Evolutionary conservation across 2,329 filamentous ascomycete species (phyloP).

Genomic region (Penicillium sp.): DNA sequence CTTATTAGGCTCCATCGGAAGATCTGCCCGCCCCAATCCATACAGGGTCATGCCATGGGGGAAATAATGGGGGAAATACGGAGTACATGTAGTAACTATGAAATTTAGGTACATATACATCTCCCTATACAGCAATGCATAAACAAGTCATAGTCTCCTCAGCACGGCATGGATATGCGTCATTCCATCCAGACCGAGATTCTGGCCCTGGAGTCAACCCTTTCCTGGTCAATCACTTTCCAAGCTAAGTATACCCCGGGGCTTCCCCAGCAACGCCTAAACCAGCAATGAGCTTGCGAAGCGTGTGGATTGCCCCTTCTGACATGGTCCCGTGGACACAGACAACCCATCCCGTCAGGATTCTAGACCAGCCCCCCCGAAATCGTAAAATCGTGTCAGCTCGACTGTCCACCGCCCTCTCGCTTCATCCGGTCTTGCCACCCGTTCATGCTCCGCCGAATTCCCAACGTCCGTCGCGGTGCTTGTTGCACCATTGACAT

Average conservation of each 20-base stretch:
- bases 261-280: constrained; percentile 6
- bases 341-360: constrained; percentile 1
- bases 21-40: constrained; percentile 1
- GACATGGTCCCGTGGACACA: constrained; percentile 2
- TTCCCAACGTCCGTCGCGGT: constrained; percentile 34
- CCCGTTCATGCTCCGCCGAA: constrained; percentile 37
- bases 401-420: constrained; percentile 17
- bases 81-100: background rate
- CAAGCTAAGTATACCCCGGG: constrained; percentile 1
- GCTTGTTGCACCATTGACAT: constrained; percentile 29
- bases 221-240: constrained; percentile 9
- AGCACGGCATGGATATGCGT: constrained; percentile 4
- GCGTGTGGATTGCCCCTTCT: constrained; percentile 3
- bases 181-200: constrained; percentile 6
- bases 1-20: constrained; percentile 6
- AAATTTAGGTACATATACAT: background rate
- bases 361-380: constrained; percentile 8
- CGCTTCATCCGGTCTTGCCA: constrained; percentile 36
- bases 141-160: constrained; percentile 6
- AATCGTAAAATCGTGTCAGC: constrained; percentile 3
- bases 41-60: background rate
- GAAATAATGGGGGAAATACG: background rate
- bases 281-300: constrained; percentile 7
- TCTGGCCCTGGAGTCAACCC: constrained; percentile 4
- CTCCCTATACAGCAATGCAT: background rate